Conservation (phyloP, 768 basidiomycete species). For the Lactifluus rugatus region DNA sequence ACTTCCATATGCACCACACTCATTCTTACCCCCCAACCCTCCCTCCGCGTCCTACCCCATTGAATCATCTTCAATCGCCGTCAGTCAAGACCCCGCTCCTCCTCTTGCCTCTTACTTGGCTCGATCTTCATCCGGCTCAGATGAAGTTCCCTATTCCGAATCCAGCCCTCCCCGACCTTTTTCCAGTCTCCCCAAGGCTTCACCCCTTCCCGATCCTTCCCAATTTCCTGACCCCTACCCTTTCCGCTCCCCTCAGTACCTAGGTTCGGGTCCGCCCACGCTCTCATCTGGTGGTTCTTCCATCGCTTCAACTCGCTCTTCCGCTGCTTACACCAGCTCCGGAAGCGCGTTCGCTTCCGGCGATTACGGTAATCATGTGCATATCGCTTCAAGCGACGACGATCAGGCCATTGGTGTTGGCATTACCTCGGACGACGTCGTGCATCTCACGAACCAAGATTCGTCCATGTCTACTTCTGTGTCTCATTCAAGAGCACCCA, state of each 20-base stretch:
- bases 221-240: slow-evolving; percentile 69
- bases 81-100: slow-evolving; percentile 22
- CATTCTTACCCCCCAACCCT: slow-evolving; percentile 20
- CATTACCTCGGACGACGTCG: slow-evolving; percentile 57
- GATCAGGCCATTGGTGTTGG: slow-evolving; percentile 49
- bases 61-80: slow-evolving; percentile 24
- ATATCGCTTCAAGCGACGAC: slow-evolving; percentile 50
- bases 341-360: slow-evolving; percentile 51
- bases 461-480: slow-evolving; percentile 35
- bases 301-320: slow-evolving; percentile 62
- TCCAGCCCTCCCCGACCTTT: slow-evolving; percentile 25
- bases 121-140: slow-evolving; percentile 34
- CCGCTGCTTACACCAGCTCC: slow-evolving; percentile 68
- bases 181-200: slow-evolving; percentile 38
- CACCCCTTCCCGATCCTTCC: slow-evolving; percentile 49
- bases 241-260: slow-evolving; percentile 40
- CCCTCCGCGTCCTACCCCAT: slow-evolving; percentile 16
- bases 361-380: slow-evolving; percentile 52
- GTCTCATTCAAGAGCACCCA: slow-evolving; percentile 39
- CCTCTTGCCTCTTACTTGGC: slow-evolving; percentile 29
- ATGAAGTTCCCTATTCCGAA: slow-evolving; percentile 31
- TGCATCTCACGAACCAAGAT: slow-evolving; percentile 50
- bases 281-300: slow-evolving; percentile 67
- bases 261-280: slow-evolving; percentile 40
- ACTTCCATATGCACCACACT: slow-evolving; percentile 18